Conservation (phyloP, 495 filamentous ascomycete genomes). For the Physcia stellaris region DNA sequence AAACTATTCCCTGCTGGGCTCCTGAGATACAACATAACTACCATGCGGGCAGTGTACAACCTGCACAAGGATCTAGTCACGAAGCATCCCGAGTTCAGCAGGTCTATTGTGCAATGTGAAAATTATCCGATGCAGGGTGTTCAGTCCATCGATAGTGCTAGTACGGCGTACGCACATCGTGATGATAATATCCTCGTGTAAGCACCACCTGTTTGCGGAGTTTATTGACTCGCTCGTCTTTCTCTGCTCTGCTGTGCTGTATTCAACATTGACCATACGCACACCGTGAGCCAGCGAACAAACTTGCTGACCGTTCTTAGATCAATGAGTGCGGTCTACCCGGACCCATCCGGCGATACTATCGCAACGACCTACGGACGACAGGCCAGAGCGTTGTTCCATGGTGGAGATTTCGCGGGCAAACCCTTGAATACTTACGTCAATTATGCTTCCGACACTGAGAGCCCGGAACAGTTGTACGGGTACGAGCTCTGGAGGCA, state of each 20-base stretch:
- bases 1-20: neutral
- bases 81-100: constrained; percentile 17
- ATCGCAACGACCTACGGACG: constrained; percentile 22
- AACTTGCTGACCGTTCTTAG: constrained; percentile 26
- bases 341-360: constrained; percentile 17
- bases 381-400: constrained; percentile 28
- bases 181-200: constrained; percentile 7
- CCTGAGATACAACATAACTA: neutral
- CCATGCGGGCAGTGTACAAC: neutral
- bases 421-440: constrained; percentile 32
- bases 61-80: neutral
- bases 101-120: constrained; percentile 41
- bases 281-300: neutral
- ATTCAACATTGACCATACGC: too few relatives aligned
- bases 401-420: constrained; percentile 28
- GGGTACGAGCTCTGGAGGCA: constrained; percentile 37
- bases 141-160: constrained; percentile 18
- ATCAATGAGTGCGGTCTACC: constrained; percentile 26
- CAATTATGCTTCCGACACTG: constrained; percentile 47
- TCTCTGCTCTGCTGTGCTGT: too few relatives aligned
- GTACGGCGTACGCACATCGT: constrained; percentile 33
- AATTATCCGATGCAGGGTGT: constrained; percentile 38
- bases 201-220: too few relatives aligned
- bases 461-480: constrained; percentile 31
- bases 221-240: too few relatives aligned